These are phyloP conservation scores for Candida ulmi DNA, from an alignment of 805 yeast genomes.

Conservation along the genomic window DNA sequence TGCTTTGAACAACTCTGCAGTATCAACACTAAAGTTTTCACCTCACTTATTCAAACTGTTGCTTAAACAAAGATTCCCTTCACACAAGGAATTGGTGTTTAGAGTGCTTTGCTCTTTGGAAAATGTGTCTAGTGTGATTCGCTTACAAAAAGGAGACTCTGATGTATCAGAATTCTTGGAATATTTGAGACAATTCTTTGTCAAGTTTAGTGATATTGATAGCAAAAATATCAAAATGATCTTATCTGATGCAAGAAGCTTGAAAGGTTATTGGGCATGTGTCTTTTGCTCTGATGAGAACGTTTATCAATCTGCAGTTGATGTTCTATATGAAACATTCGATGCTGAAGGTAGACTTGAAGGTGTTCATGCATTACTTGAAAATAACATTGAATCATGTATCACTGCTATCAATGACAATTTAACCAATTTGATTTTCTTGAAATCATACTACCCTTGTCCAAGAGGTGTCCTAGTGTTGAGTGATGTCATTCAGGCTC, in stretches of 20 bases:
- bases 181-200: slow-evolving; percentile 28
- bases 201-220: slow-evolving; percentile 35
- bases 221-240: slow-evolving; percentile 31
- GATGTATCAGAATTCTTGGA: slow-evolving; percentile 24
- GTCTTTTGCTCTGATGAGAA: slow-evolving; percentile 55
- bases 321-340: slow-evolving; percentile 67
- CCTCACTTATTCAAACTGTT: slow-evolving; percentile 24
- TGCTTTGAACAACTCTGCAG: slow-evolving; percentile 26
- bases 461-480: slow-evolving; percentile 69
- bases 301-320: slow-evolving; percentile 64
- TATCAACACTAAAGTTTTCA: slow-evolving; percentile 26
- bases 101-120: slow-evolving; percentile 21
- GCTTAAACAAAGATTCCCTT: slow-evolving; percentile 20
- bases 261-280: slow-evolving; percentile 70
- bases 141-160: slow-evolving; percentile 21
- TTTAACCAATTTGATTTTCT: slow-evolving; percentile 36
- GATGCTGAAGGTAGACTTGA: slow-evolving; percentile 79
- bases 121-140: slow-evolving; percentile 24
- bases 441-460: slow-evolving; percentile 61
- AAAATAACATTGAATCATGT: slow-evolving; percentile 36
- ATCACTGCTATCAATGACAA: slow-evolving; percentile 44
- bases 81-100: slow-evolving; percentile 18
- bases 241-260: slow-evolving; percentile 36
- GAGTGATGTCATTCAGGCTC: slow-evolving; percentile 63
- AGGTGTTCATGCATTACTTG: slow-evolving; percentile 55